Percentiles rank a stretch among this genome's conserved stretches.
Conservation (phyloP, 345 rosid species). For the Cochlearia excelsa region DNA sequence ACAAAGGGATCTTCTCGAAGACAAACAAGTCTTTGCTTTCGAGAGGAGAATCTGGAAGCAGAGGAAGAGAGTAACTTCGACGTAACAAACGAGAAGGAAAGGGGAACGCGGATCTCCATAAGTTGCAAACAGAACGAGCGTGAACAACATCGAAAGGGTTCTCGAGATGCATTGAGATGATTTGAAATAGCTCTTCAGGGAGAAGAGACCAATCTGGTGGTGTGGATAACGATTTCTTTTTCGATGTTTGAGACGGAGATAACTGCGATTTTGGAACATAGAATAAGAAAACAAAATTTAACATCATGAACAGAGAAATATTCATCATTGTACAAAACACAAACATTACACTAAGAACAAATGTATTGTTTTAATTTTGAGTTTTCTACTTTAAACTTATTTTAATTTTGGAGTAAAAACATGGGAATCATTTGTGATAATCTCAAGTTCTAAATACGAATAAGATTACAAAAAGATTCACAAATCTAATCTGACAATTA, state of each 20-base stretch:
- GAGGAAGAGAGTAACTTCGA: neutral
- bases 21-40: neutral
- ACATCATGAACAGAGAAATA: too few species aligned
- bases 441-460: too few species aligned
- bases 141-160: conserved; percentile 18
- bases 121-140: conserved; percentile 18
- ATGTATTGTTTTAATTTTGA: too few species aligned
- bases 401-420: too few species aligned
- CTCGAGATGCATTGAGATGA: neutral
- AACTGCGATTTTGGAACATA: neutral
- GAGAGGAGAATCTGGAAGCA: neutral
- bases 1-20: conserved; percentile 10
- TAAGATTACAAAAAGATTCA: too few species aligned
- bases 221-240: neutral
- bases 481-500: too few species aligned
- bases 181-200: conserved; percentile 14
- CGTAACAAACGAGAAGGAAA: conserved; percentile 1
- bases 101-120: conserved; percentile 11
- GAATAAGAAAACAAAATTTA: too few species aligned
- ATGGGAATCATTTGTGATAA: too few species aligned
- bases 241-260: neutral
- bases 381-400: too few species aligned
- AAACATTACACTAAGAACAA: too few species aligned
- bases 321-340: too few species aligned
- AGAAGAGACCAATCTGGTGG: conserved; percentile 8